phyloP scores from a whole-genome alignment of 345 rosid genomes.

The Melaleuca quinquenervia region DNA sequence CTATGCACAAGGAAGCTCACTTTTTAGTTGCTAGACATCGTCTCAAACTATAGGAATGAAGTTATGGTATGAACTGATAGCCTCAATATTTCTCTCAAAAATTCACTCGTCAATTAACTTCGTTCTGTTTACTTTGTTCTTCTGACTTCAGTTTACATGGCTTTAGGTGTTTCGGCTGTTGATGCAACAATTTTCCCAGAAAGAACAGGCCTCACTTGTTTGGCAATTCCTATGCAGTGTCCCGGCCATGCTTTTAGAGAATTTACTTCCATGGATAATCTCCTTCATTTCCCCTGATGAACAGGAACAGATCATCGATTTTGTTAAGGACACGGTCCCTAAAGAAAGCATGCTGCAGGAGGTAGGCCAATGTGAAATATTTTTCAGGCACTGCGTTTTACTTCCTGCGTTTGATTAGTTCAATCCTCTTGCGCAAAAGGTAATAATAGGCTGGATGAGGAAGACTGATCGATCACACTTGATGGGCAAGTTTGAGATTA shows the following conservation, averaged over 20 bases:
- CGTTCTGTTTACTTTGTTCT: background rate
- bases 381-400: conserved; percentile 1
- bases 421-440: conserved; percentile 24
- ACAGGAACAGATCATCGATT: conserved; percentile 19
- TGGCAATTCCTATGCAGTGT: conserved; percentile 62
- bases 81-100: background rate
- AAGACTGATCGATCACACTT: conserved; percentile 13
- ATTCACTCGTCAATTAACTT: background rate
- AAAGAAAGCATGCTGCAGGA: conserved; percentile 40
- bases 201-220: conserved; percentile 51
- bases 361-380: conserved; percentile 26
- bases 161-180: conserved; percentile 64
- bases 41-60: background rate
- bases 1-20: background rate
- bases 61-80: background rate
- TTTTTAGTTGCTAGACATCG: background rate
- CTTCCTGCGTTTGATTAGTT: background rate
- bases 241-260: conserved; percentile 53
- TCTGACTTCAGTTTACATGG: background rate
- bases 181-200: conserved; percentile 35
- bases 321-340: conserved; percentile 32
- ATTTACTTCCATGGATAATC: conserved; percentile 54
- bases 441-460: conserved; percentile 40
- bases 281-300: conserved; percentile 36
- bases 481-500: background rate